phyloP scores from a whole-genome alignment of 2,329 filamentous ascomycete genomes.

The Monosporascus sp. region DNA sequence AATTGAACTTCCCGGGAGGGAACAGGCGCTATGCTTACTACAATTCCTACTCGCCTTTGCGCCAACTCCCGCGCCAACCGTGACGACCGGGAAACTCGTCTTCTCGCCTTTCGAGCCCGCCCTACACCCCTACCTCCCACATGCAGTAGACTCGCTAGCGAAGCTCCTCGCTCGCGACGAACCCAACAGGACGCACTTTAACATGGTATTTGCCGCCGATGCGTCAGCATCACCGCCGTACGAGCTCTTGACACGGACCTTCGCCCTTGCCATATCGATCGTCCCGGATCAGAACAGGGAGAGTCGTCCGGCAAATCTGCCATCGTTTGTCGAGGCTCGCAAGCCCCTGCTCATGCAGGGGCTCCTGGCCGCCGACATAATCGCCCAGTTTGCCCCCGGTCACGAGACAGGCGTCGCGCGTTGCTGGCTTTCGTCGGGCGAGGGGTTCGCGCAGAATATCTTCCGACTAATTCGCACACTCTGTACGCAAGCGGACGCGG shows the following conservation, averaged over 20 bases:
- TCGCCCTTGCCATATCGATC: constrained; percentile 79
- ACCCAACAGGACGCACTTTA: constrained; percentile 82
- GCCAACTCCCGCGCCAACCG: constrained; percentile 65
- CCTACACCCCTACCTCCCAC: constrained; percentile 80
- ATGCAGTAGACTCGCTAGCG: constrained; percentile 83
- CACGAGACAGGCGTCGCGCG: constrained; percentile 69
- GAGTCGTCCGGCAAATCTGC: constrained; percentile 52
- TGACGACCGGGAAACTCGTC: constrained; percentile 54
- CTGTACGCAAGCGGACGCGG: constrained; percentile 55
- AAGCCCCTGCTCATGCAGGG: constrained; percentile 92
- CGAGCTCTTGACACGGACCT: constrained; percentile 80
- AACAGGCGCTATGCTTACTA: constrained; percentile 80
- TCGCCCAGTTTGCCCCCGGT: constrained; percentile 67
- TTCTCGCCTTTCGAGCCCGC: constrained; percentile 78
- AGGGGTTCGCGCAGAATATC: constrained; percentile 78
- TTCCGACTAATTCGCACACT: constrained; percentile 70
- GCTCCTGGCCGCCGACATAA: constrained; percentile 81
- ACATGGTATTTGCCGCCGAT: constrained; percentile 73
- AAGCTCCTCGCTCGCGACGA: constrained; percentile 91
- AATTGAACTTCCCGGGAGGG: constrained; percentile 75
- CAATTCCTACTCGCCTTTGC: constrained; percentile 90
- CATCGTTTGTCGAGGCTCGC: constrained; percentile 70
- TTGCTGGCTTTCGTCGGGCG: constrained; percentile 76
- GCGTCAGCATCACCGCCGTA: constrained; percentile 57
- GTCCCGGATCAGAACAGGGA: constrained; percentile 62